Base-by-base conservation (phyloP, 1,284 basidiomycete genomes). In the Cryptococcus amylolentus region DNA sequence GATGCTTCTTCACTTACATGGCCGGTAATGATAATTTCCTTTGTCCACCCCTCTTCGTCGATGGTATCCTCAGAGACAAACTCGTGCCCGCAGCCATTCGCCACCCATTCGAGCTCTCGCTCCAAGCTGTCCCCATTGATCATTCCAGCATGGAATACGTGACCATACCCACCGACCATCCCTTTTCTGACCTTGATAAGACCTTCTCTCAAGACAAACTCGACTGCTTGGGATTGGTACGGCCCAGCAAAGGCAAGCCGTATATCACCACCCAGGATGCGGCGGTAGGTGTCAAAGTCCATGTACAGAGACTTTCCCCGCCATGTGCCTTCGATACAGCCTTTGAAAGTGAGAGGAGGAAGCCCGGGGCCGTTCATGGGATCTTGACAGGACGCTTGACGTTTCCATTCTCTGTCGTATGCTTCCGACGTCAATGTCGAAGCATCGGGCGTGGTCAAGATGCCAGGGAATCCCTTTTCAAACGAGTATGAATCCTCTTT, bases 261-360 rank as follows among this genome's bases (percentile, higher is more conserved):
- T 56, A 80, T 74, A 47, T 79, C 66, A 0, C 80, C 81, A 2
- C 70, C 75, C 1, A 81, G 67, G 68, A 81, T 78, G 49, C 80
- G 74, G 27, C 79, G 74, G 54, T 81, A 82, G 31, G 74, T 72
- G 45, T 81, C 79, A 58, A 81, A 81, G 62, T 81, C 80, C 63
- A 80, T 81, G 60, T 81, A 82, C 49, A 78, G 69, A 60, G 80
- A 79, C n/a, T 78, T 70, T 1, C 80, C 81, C 49, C 80, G 75
- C 80, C 80, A 82, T 40, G 70, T 74, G 0, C 81, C 81, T 31
- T 75, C 59, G 18, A 81, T 56, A 27, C 72, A 63, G 39, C 79
- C 78, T 2, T 67, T 62, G 57, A 74, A 78, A 43, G 75, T 71
- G 7, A 78, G 57, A 0, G 77, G 70, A 1, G 77, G 75, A 10